Evolutionary conservation across 1,284 basidiomycete genomes (phyloP), one percentile per base, ranked within the genome.

Genomic region (Sporisorium sorghi): DNA sequence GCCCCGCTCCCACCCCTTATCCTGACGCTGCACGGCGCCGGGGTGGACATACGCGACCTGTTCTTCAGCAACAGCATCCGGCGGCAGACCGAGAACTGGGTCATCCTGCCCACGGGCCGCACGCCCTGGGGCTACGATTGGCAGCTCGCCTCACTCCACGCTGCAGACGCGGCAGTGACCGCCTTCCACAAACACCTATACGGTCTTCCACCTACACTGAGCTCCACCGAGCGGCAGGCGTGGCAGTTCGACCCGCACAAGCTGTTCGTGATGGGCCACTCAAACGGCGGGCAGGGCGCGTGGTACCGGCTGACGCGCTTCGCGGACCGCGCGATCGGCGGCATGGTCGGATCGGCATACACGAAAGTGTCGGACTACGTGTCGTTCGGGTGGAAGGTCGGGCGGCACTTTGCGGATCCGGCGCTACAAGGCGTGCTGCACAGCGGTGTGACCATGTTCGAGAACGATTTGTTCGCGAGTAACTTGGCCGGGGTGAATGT

Each of bases 251-350:
- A 77, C 24, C 70, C 60, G 1, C 12, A 47, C 23, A 86, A 86
- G 30, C 88, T 90, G 0, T 83, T 92, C 11, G 80, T 94, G 8
- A 86, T 94, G 47, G 94, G 94, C 0, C 94, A 97, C 81, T 95
- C 93, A 2, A 97, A 97, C 82, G 94, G 94, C 10, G 94, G 93
- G 3, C 94, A 96, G 85, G 94, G 94, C 0, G 87, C 91, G 3
- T 94, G 93, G 91, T 90, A 93, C 81, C 80, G 91, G 6, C 89
- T 91, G 1, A 88, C 89, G 24, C 87, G 91, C 60, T 92, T 89
- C 81, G 93, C 93, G 0, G 93, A 95, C 82, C 87, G 88, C 39
- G 88, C 93, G 0, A 81, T 90, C 4, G 93, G 85, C 49, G 77
- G 70, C 67, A 58, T 78, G 43, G 47, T 74, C 11, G 53, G 54